Evolutionary conservation across 1,139 yeast species (phyloP), one percentile per base, ranked within the genome.

Genomic region (Zygotorulaspora mrakii): DNA sequence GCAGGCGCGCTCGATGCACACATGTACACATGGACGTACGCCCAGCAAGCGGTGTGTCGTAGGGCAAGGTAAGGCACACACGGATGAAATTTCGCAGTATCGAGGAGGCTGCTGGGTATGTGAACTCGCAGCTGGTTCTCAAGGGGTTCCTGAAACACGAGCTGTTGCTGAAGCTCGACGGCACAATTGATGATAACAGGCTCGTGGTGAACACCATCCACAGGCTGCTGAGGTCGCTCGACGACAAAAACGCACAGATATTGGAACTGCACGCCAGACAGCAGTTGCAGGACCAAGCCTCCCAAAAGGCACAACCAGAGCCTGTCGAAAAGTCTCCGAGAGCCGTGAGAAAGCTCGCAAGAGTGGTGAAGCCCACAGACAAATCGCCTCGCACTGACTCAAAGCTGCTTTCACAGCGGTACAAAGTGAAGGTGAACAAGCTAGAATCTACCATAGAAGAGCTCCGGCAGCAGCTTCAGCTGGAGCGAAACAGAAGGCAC

Each of bases 91-190:
- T 49, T 33, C 37, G 35, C 8, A 42, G 43, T 22, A 12, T 50
- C 8, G 47, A 40, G 16, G 53, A 50, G 18, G 54, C 54, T 13
- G 37, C 45, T 2, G 39, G 30, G 7, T 48, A 43, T 26, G 42
- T 50, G 35, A 48, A 50, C 39, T 46, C 43, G 13, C 49, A 48
- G 26, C 31, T 50, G 36, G 37, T 38, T 6, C 46, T 43, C 17
- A 37, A 38, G 17, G 52, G 52, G n/a, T 48, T 33, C 21, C 33
- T 48, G 31, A 34, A 33, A 31, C 39, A 40, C 11, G 41, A 36
- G 4, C 25, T 39, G 31, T 27, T 35, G 11, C 18, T 43, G 22
- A 29, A 35, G 18, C 30, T 45, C 18, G 37, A 34, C 28, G 33
- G 39, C 18, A 40, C 34, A 13, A 23, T 32, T 16, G 38, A 39